phyloP scores from a whole-genome alignment of 345 rosid species.

The Salix suchowensis region DNA sequence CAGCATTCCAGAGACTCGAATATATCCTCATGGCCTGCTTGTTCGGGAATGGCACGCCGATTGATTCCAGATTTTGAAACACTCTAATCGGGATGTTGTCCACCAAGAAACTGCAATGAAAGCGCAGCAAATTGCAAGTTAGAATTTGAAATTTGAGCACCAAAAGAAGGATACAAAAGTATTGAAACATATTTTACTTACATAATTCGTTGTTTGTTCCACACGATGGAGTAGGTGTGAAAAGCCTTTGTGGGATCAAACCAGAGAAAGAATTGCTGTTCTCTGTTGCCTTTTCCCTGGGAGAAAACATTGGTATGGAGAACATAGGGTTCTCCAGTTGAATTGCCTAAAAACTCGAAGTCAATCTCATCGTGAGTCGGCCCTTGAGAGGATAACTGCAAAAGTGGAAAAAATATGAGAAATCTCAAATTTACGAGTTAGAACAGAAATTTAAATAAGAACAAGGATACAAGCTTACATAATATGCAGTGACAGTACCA shows the following conservation, averaged over 20 bases:
- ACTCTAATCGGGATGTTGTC: conserved; percentile 16
- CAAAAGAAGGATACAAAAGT: background rate
- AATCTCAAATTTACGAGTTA: background rate
- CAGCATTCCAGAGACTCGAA: conserved; percentile 10
- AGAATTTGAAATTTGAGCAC: background rate
- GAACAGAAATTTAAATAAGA: background rate
- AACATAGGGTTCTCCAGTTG: conserved; percentile 8
- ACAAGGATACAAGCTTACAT: background rate
- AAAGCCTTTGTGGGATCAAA: conserved; percentile 14
- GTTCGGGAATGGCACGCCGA: conserved; percentile 5
- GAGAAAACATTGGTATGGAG: conserved; percentile 9
- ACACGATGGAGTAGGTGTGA: conserved; percentile 7
- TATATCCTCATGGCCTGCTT: conserved; percentile 14
- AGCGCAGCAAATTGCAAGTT: background rate
- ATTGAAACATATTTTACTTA: background rate
- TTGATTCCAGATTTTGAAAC: conserved; percentile 8
- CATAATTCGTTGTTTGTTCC: conserved; percentile 8
- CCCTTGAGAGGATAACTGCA: conserved; percentile 12
- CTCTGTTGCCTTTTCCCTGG: conserved; percentile 4
- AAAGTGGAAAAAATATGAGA: background rate
- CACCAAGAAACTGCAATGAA: conserved; percentile 2
- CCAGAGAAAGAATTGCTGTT: conserved; percentile 13
- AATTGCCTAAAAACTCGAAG: conserved; percentile 5
- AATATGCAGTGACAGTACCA: conserved; percentile 5
- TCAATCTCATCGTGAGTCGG: conserved; percentile 12